These are phyloP conservation scores for Domatiomyces globalis DNA, from an alignment of 2,329 filamentous ascomycete species.

Conservation along the genomic window DNA sequence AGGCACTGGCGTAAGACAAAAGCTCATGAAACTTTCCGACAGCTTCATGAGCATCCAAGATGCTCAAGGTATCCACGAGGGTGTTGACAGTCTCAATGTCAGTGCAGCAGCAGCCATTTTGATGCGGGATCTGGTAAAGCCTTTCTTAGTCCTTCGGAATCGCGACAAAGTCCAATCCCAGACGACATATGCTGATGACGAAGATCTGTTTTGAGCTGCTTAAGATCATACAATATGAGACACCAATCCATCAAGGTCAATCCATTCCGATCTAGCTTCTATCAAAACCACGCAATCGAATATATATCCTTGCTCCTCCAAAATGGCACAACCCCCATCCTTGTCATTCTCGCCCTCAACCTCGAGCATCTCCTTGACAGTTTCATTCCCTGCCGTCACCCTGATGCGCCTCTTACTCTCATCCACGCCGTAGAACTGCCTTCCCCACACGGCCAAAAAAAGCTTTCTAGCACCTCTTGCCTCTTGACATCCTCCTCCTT, in stretches of 20 bases:
- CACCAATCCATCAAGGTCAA: not conserved
- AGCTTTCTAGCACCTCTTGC: slow-evolving; percentile 38
- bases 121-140: slow-evolving; percentile 1
- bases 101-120: slow-evolving; percentile 73
- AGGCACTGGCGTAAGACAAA: slow-evolving; percentile 54
- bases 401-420: slow-evolving; percentile 7
- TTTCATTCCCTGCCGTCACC: slow-evolving; percentile 8
- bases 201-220: no score
- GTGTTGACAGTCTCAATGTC: slow-evolving; percentile 85
- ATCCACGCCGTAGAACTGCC: slow-evolving; percentile 7
- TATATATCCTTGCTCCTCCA: slow-evolving; percentile 8
- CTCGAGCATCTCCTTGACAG: slow-evolving; percentile 3
- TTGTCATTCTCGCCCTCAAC: slow-evolving; percentile 1
- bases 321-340: slow-evolving; percentile 11
- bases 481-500: slow-evolving; percentile 39
- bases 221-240: no score
- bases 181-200: no score
- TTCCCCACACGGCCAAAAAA: slow-evolving; percentile 35
- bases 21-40: slow-evolving; percentile 53
- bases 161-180: not conserved
- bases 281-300: slow-evolving; percentile 9
- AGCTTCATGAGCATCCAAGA: slow-evolving; percentile 48
- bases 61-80: slow-evolving; percentile 28
- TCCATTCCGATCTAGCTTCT: not conserved
- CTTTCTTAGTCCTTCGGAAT: slow-evolving; percentile 7